These are phyloP conservation scores for Trichoderma cornu-damae DNA, from an alignment of 2,329 filamentous ascomycete genomes.

Conservation along the genomic window DNA sequence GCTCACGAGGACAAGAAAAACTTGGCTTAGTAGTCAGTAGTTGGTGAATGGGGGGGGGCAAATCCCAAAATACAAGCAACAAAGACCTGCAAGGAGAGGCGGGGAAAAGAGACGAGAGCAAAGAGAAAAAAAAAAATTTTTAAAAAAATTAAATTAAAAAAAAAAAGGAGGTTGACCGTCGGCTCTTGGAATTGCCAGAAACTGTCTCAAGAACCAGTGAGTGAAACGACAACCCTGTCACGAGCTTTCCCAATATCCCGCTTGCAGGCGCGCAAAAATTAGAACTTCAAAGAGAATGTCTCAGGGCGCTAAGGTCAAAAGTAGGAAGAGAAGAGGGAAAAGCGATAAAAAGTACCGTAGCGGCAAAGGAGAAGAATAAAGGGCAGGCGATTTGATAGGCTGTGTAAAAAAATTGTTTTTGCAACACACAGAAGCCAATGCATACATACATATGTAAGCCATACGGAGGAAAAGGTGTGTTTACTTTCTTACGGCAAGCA, in stretches of 20 bases:
- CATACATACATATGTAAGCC: too few species aligned
- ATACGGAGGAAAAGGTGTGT: too few species aligned
- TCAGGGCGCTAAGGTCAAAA: not conserved
- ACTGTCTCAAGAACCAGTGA: too few species aligned
- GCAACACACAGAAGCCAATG: too few species aligned
- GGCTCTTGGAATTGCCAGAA: too few species aligned
- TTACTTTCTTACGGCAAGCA: too few species aligned
- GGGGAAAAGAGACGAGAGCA: not conserved
- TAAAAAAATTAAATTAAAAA: too few species aligned
- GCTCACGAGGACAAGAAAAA: slow-evolving; percentile 13
- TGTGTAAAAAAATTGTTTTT: too few species aligned
- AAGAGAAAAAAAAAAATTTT: too few species aligned
- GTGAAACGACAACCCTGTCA: not conserved
- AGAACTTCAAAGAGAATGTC: not conserved
- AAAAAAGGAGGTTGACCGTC: not conserved
- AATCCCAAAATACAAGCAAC: not conserved
- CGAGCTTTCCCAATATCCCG: not conserved
- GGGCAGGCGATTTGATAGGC: too few species aligned
- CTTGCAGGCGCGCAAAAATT: not conserved
- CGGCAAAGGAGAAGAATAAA: not conserved
- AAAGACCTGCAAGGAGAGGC: slow-evolving; percentile 9
- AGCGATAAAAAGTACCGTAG: slow-evolving; percentile 8
- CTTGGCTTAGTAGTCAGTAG: too few species aligned
- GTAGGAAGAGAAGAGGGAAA: not conserved
- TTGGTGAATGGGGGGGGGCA: not conserved